Percentiles rank a stretch among this genome's conserved stretches.
Conservation (phyloP, 495 filamentous ascomycete genomes). For the Hypoxylon cercidicola region DNA sequence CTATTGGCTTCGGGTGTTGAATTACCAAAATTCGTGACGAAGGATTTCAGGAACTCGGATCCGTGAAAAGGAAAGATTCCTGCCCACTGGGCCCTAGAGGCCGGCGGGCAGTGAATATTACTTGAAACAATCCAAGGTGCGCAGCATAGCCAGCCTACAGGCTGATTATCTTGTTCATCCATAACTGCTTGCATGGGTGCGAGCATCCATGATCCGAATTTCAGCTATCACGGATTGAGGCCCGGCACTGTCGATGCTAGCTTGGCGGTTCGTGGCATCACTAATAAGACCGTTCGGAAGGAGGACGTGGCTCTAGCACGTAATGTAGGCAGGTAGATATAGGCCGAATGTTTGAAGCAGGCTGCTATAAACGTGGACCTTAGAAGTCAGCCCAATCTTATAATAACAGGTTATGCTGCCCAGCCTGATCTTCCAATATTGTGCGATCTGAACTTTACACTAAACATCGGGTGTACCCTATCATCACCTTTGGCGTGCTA, state of each 20-base stretch:
- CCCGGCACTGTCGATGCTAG: constrained; percentile 34
- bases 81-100: constrained; percentile 11
- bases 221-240: constrained; percentile 36
- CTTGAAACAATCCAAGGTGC: constrained; percentile 39
- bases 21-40: constrained; percentile 9
- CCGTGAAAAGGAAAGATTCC: constrained; percentile 26
- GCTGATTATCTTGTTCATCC: constrained; percentile 39
- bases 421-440: constrained; percentile 30
- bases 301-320: constrained; percentile 12
- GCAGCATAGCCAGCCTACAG: constrained; percentile 32
- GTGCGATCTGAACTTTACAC: constrained; percentile 33
- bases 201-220: constrained; percentile 33
- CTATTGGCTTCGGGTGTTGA: constrained; percentile 15
- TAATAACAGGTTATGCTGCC: constrained; percentile 34
- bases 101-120: constrained; percentile 20
- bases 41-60: constrained; percentile 25
- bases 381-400: constrained; percentile 4
- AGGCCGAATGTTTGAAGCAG: constrained; percentile 25
- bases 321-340: constrained; percentile 21
- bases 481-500: constrained; percentile 17
- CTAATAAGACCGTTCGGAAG: constrained; percentile 24
- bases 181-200: constrained; percentile 29
- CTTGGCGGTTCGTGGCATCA: constrained; percentile 39
- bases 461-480: constrained; percentile 13
- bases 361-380: constrained; percentile 15